A percentile compares a stretch with the other conserved stretches of the same genome.
These are phyloP conservation scores for Alternaria alternata DNA, from an alignment of 2,329 filamentous ascomycete genomes.

Conservation along the genomic window DNA sequence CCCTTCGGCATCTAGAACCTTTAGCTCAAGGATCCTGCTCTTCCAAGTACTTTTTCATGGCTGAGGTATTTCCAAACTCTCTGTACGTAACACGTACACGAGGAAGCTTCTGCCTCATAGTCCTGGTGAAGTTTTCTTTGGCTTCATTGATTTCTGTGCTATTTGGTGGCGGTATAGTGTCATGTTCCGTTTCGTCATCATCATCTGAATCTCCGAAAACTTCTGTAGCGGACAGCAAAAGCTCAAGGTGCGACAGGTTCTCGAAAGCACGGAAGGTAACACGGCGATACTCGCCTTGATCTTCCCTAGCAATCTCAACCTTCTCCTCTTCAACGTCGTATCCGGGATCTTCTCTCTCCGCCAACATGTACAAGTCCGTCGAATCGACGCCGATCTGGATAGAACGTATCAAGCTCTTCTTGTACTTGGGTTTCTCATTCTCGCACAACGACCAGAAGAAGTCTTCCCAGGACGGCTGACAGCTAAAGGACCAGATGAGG, in stretches of 20 bases:
- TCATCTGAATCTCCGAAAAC: not conserved
- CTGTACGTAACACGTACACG: not conserved
- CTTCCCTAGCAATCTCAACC: not conserved
- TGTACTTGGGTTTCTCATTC: not conserved
- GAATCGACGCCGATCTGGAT: constrained; percentile 4
- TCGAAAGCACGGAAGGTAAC: not conserved
- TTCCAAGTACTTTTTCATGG: not conserved
- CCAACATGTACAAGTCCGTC: not conserved
- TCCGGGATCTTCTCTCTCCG: constrained; percentile 2
- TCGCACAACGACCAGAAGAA: not conserved
- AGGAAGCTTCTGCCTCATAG: not conserved
- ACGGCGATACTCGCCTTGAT: not conserved
- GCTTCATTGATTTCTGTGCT: not conserved
- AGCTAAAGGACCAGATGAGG: not conserved
- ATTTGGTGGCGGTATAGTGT: not conserved
- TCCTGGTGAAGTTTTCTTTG: not conserved
- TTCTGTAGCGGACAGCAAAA: not conserved
- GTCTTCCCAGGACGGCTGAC: not conserved
- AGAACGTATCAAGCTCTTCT: not conserved
- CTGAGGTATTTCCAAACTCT: not conserved
- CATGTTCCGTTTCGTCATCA: not conserved
- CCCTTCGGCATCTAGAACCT: not conserved
- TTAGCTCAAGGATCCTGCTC: not conserved
- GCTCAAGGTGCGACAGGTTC: not conserved
- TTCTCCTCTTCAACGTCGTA: not conserved